A percentile compares a stretch with the other conserved stretches of the same genome.
Evolutionary conservation across 495 filamentous ascomycete genomes (phyloP).

Genomic region (Hypoxylon trugodes): DNA sequence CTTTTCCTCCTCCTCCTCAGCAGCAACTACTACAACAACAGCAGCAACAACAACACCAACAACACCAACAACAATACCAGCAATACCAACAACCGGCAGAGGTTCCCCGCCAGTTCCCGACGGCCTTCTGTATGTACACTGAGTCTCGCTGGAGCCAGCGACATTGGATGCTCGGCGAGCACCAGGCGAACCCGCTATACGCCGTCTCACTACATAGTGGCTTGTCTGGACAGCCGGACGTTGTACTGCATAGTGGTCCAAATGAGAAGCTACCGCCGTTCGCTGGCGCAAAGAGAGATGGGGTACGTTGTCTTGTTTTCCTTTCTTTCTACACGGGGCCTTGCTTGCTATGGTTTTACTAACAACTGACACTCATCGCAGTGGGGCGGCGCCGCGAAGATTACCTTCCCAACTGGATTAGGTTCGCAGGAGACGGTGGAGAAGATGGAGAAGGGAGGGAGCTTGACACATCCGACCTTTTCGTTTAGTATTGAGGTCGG

Average conservation of each 20-base stretch:
- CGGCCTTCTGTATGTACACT: conserved; percentile 38
- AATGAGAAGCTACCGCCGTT: conserved; percentile 10
- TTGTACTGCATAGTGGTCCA: conserved; percentile 40
- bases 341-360: background rate
- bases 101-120: conserved; percentile 36
- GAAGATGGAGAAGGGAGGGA: conserved; percentile 5
- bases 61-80: background rate
- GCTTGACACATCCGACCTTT: background rate
- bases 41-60: background rate
- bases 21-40: background rate
- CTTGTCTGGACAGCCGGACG: conserved; percentile 18
- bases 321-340: background rate
- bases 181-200: conserved; percentile 36
- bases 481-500: conserved; percentile 37
- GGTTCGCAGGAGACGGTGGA: conserved; percentile 8
- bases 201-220: conserved; percentile 25
- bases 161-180: conserved; percentile 34
- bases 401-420: conserved; percentile 21
- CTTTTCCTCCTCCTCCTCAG: background rate
- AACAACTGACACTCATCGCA: background rate
- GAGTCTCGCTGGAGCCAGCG: conserved; percentile 1
- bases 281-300: no score
- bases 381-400: background rate
- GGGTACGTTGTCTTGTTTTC: conserved; percentile 6
- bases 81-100: background rate